phyloP scores from a whole-genome alignment of 2,329 filamentous ascomycete genomes.

The Torrubiella hemipterigena region DNA sequence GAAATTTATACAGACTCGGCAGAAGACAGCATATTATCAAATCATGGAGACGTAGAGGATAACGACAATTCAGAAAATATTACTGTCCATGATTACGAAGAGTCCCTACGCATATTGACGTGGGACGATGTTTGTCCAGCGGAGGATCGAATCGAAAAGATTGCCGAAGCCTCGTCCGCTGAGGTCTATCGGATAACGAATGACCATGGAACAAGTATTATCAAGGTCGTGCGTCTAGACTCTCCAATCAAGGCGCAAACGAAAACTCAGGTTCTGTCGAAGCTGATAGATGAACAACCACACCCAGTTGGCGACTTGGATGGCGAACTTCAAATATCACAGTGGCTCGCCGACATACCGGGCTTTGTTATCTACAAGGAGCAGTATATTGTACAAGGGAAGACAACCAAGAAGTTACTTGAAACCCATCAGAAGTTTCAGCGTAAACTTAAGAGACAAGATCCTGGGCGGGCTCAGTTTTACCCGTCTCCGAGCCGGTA shows the following conservation, averaged over 20 bases:
- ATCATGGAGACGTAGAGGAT: too few species aligned
- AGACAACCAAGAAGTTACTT: slow-evolving; percentile 37
- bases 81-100: too few species aligned
- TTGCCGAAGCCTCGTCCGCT: slow-evolving; percentile 54
- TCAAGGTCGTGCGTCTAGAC: slow-evolving; percentile 49
- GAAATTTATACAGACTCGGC: too few species aligned
- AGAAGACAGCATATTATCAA: too few species aligned
- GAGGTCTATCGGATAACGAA: slow-evolving; percentile 54
- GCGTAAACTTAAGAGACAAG: slow-evolving; percentile 38
- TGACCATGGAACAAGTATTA: slow-evolving; percentile 47
- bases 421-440: slow-evolving; percentile 50
- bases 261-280: slow-evolving; percentile 39
- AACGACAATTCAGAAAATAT: too few species aligned
- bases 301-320: slow-evolving; percentile 41
- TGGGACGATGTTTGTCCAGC: slow-evolving; percentile 48
- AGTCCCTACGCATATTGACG: slow-evolving; percentile 28
- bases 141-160: slow-evolving; percentile 44
- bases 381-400: slow-evolving; percentile 46
- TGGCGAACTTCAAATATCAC: slow-evolving; percentile 50
- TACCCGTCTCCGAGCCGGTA: slow-evolving; percentile 52
- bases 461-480: slow-evolving; percentile 44
- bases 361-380: slow-evolving; percentile 57
- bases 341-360: slow-evolving; percentile 50
- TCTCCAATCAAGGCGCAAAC: slow-evolving; percentile 47
- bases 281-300: slow-evolving; percentile 46